Conservation (phyloP, 208 protist genomes). For the Acanthamoeba castellanii region DNA sequence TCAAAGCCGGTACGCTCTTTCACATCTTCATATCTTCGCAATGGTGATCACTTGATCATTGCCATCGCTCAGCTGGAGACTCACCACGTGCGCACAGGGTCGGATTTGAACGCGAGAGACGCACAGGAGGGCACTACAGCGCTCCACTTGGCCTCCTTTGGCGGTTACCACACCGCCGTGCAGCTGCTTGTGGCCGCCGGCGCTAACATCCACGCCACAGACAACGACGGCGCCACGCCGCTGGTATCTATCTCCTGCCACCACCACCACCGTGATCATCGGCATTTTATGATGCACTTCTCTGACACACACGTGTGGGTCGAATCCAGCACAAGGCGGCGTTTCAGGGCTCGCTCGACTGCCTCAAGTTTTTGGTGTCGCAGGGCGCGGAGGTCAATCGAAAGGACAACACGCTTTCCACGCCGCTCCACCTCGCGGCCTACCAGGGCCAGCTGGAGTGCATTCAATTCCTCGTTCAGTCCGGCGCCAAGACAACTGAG, state of each 20-base stretch:
- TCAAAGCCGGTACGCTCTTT: neutral
- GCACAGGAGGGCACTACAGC: slow-evolving; percentile 17
- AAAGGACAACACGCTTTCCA: neutral
- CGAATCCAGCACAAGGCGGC: slow-evolving; percentile 4
- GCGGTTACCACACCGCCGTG: neutral
- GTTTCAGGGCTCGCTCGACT: neutral
- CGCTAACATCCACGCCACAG: neutral
- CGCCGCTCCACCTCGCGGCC: slow-evolving; percentile 2
- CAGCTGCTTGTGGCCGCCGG: slow-evolving; percentile 13
- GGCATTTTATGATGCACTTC: neutral
- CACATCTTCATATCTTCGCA: neutral
- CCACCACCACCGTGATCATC: neutral
- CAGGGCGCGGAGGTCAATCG: neutral
- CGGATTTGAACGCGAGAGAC: neutral
- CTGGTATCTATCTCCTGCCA: neutral
- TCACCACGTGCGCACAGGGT: neutral
- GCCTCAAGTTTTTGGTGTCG: neutral
- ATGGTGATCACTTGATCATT: too few relatives aligned
- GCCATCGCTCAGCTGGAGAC: neutral
- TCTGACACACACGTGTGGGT: neutral
- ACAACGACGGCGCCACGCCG: slow-evolving; percentile 12
- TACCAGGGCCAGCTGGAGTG: slow-evolving; percentile 6
- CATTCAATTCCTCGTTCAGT: neutral
- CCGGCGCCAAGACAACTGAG: neutral
- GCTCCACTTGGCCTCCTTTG: slow-evolving; percentile 27